Evolutionary conservation across 2,329 filamentous ascomycete species (phyloP).

Genomic region (Cercospora sp.): DNA sequence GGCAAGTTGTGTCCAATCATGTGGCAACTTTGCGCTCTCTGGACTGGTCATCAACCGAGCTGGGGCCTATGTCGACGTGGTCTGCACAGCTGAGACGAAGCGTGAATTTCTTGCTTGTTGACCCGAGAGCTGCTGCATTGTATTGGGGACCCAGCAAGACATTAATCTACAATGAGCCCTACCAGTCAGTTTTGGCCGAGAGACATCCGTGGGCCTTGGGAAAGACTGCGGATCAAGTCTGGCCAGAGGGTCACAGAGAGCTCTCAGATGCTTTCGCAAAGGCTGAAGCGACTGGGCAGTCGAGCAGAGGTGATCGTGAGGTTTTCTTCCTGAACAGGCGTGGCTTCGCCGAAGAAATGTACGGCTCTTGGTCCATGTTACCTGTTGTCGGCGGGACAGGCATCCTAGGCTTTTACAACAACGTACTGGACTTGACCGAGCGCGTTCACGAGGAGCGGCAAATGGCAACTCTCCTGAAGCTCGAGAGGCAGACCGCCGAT

Average conservation of each 20-base stretch:
- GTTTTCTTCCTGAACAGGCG: constrained; percentile 17
- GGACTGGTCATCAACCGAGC: constrained; percentile 23
- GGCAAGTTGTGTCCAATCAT: constrained; percentile 17
- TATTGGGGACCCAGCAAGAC: constrained; percentile 35
- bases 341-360: constrained; percentile 24
- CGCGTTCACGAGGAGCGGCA: constrained; percentile 24
- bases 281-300: constrained; percentile 22
- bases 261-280: constrained; percentile 16
- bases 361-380: constrained; percentile 22
- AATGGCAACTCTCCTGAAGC: constrained; percentile 20
- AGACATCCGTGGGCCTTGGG: constrained; percentile 33
- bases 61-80: constrained; percentile 27
- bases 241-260: constrained; percentile 14
- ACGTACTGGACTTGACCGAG: constrained; percentile 22
- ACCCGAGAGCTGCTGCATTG: constrained; percentile 22
- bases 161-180: constrained; percentile 42
- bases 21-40: constrained; percentile 19
- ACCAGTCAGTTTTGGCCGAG: constrained; percentile 35
- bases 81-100: constrained; percentile 17
- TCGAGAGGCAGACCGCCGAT: constrained; percentile 19
- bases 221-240: constrained; percentile 22
- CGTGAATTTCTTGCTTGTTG: constrained; percentile 25
- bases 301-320: constrained; percentile 13
- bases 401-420: constrained; percentile 22
- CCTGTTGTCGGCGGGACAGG: constrained; percentile 16